Percentiles rank a stretch among this genome's conserved stretches.
Evolutionary conservation across 2,329 filamentous ascomycete genomes (phyloP).

Genomic region (Davidsoniella virescens): DNA sequence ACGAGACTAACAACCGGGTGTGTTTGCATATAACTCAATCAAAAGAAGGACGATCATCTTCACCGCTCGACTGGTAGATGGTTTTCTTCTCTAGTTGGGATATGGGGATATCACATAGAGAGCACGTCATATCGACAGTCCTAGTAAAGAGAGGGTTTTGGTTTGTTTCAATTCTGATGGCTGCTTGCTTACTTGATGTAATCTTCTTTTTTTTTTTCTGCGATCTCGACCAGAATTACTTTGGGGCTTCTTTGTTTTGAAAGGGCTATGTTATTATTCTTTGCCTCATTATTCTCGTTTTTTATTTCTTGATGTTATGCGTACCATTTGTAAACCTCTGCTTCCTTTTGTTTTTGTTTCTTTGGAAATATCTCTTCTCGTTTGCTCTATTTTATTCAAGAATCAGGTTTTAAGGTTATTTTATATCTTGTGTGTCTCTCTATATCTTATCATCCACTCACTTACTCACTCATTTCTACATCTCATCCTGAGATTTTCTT

Average conservation of each 20-base stretch:
- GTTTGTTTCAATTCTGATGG: too few species aligned
- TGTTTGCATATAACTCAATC: neutral
- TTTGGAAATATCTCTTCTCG: neutral
- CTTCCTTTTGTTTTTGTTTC: slow-evolving; percentile 1
- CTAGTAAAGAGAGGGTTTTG: too few species aligned
- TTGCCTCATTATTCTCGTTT: neutral
- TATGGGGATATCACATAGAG: neutral
- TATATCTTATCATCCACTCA: neutral
- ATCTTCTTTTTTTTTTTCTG: too few species aligned
- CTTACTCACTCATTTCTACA: neutral
- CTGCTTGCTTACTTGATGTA: too few species aligned
- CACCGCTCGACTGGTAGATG: neutral
- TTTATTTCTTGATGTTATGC: neutral
- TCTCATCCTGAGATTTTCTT: neutral
- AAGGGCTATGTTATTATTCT: neutral
- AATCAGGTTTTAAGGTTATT: slow-evolving; percentile 1
- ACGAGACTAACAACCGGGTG: neutral
- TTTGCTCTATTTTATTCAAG: neutral
- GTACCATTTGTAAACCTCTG: neutral
- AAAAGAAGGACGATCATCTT: neutral
- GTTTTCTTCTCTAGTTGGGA: neutral
- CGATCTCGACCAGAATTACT: too few species aligned
- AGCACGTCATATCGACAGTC: too few species aligned
- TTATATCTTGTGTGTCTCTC: slow-evolving; percentile 1
- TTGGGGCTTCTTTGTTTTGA: neutral